Evolutionary conservation across 2,329 filamentous ascomycete species (phyloP).

Genomic region (Penicillium rolfsii): DNA sequence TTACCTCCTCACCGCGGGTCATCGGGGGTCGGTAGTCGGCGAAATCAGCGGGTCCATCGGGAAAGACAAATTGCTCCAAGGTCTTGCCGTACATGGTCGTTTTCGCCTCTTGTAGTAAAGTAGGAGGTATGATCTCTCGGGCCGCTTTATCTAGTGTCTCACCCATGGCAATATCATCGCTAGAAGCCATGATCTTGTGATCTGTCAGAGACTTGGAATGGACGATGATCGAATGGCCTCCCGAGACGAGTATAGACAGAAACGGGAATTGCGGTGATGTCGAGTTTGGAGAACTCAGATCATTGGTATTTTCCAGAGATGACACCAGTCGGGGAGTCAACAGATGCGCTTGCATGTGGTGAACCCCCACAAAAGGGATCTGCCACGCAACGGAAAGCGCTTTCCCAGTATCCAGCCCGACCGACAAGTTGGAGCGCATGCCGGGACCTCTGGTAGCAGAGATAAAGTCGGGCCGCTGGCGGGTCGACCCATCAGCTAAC

Average conservation of each 20-base stretch:
- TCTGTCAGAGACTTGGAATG: slow-evolving; percentile 68
- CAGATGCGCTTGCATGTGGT: slow-evolving; percentile 98
- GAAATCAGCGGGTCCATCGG: slow-evolving; percentile 45
- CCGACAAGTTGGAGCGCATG: slow-evolving; percentile 76
- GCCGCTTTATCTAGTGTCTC: slow-evolving; percentile 88
- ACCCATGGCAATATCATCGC: slow-evolving; percentile 82
- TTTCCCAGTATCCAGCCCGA: slow-evolving; percentile 82
- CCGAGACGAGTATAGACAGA: slow-evolving; percentile 84
- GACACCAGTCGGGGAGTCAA: slow-evolving; percentile 78
- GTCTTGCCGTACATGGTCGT: slow-evolving; percentile 79
- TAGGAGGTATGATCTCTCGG: slow-evolving; percentile 70
- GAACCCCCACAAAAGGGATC: slow-evolving; percentile 79
- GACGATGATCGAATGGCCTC: slow-evolving; percentile 87
- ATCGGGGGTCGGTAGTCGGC: slow-evolving; percentile 61
- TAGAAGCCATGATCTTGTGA: slow-evolving; percentile 73
- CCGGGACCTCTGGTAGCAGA: slow-evolving; percentile 88
- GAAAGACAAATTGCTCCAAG: slow-evolving; percentile 80
- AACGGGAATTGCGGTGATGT: slow-evolving; percentile 72
- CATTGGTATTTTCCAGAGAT: slow-evolving; percentile 55
- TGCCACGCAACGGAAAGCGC: slow-evolving; percentile 82
- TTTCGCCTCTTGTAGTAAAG: slow-evolving; percentile 57
- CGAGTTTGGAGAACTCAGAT: slow-evolving; percentile 5
- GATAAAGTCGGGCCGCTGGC: slow-evolving; percentile 74
- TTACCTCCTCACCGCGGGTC: slow-evolving; percentile 62
- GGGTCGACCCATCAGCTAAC: slow-evolving; percentile 32